Conservation (phyloP, 2,329 filamentous ascomycete genomes). For the Penicillium janthinellum region DNA sequence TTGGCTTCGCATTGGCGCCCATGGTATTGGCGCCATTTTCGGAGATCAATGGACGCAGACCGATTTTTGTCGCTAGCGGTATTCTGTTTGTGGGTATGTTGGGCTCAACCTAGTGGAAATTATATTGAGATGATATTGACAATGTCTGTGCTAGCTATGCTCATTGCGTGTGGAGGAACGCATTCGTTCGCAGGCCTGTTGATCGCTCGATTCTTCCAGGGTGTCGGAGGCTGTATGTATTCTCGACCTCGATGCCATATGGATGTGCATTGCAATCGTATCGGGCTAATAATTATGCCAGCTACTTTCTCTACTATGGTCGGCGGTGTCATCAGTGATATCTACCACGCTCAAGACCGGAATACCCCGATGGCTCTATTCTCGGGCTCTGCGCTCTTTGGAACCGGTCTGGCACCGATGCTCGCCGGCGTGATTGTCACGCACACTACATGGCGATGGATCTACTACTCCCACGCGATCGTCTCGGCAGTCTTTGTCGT, state of each 20-base stretch:
- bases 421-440: constrained; percentile 70
- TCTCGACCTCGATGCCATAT: constrained; percentile 7
- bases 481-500: constrained; percentile 64
- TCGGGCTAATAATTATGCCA: constrained; percentile 14
- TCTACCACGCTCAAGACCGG: constrained; percentile 75
- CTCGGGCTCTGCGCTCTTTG: constrained; percentile 74
- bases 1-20: constrained; percentile 77
- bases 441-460: constrained; percentile 75
- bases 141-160: constrained; percentile 1
- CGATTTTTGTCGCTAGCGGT: constrained; percentile 76
- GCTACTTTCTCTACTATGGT: constrained; percentile 81
- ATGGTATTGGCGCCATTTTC: constrained; percentile 88
- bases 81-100: constrained; percentile 63
- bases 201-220: constrained; percentile 72
- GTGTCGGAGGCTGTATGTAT: constrained; percentile 70
- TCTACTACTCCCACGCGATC: constrained; percentile 85
- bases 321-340: constrained; percentile 85
- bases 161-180: constrained; percentile 69
- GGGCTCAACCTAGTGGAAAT: no score
- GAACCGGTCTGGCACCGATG: constrained; percentile 77
- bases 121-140: constrained; percentile 5
- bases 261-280: not conserved
- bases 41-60: constrained; percentile 83
- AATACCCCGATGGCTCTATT: constrained; percentile 92
- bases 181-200: constrained; percentile 72